Conservation (phyloP, 2,329 filamentous ascomycete species). For the Alternaria gaisen region DNA sequence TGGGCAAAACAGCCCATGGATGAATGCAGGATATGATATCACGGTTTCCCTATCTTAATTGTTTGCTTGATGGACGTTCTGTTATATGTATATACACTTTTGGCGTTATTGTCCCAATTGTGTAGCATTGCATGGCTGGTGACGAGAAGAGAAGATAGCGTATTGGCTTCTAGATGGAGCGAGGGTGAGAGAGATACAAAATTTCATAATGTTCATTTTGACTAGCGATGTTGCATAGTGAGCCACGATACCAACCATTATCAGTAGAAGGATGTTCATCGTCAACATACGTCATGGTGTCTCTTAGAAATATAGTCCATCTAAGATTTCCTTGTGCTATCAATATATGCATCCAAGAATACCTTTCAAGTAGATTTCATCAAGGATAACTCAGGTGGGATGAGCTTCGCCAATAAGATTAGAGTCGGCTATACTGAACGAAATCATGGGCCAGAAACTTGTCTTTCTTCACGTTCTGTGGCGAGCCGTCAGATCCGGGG, state of each 20-base stretch:
- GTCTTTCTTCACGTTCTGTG: background rate
- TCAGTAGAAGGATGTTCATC: no score
- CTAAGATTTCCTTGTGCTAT: background rate
- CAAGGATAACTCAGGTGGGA: no score
- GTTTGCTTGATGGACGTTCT: background rate
- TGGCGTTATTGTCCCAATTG: background rate
- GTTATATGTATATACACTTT: background rate
- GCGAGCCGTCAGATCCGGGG: background rate
- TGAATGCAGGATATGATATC: constrained; percentile 1
- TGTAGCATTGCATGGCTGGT: background rate
- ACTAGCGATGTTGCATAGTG: background rate
- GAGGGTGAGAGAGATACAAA: background rate
- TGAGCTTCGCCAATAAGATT: no score
- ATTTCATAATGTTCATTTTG: background rate
- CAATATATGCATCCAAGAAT: no score
- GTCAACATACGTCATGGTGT: no score
- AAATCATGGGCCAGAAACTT: background rate
- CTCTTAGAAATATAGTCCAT: background rate
- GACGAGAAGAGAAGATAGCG: background rate
- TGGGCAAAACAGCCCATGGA: background rate
- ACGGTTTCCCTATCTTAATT: background rate
- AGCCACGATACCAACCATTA: no score
- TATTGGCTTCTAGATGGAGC: background rate
- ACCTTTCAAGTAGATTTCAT: no score
- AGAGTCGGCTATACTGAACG: no score